Evolutionary conservation across 2,329 filamentous ascomycete genomes (phyloP).

Genomic region (Didymella keratinophila): DNA sequence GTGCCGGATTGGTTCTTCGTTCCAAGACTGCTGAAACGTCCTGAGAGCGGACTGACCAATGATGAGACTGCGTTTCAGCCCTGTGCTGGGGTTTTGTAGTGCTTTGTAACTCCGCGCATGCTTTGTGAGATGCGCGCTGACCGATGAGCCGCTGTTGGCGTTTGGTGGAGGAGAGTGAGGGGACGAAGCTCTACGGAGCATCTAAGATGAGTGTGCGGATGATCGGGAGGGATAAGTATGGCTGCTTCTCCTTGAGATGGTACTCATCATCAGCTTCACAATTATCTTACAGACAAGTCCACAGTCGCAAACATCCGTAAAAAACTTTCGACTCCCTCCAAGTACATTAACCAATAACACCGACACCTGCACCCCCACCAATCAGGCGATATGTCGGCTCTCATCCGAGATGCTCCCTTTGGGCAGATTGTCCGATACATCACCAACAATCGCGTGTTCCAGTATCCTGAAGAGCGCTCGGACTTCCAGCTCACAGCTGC

Average conservation of each 20-base stretch:
- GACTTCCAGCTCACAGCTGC: background rate
- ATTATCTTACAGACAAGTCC: background rate
- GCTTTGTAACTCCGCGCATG: slow-evolving; percentile 16
- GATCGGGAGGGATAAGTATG: background rate
- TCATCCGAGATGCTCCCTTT: background rate
- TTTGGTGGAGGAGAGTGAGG: background rate
- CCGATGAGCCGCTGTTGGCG: slow-evolving; percentile 4
- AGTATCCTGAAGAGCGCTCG: background rate
- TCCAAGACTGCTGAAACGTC: background rate
- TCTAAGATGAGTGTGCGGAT: background rate
- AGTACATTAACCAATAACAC: background rate
- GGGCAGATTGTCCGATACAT: background rate
- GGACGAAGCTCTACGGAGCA: background rate
- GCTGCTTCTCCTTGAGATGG: background rate
- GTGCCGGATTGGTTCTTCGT: background rate
- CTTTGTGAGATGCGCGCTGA: slow-evolving; percentile 19
- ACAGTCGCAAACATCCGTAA: background rate
- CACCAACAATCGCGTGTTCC: background rate
- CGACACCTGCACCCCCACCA: background rate
- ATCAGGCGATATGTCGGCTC: background rate
- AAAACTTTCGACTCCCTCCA: background rate
- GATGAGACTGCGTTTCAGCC: background rate
- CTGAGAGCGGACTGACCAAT: background rate
- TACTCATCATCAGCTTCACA: background rate
- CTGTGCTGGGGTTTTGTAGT: background rate